Base-by-base conservation (phyloP, 768 basidiomycete genomes). In the Gloeophyllum trabeum region DNA sequence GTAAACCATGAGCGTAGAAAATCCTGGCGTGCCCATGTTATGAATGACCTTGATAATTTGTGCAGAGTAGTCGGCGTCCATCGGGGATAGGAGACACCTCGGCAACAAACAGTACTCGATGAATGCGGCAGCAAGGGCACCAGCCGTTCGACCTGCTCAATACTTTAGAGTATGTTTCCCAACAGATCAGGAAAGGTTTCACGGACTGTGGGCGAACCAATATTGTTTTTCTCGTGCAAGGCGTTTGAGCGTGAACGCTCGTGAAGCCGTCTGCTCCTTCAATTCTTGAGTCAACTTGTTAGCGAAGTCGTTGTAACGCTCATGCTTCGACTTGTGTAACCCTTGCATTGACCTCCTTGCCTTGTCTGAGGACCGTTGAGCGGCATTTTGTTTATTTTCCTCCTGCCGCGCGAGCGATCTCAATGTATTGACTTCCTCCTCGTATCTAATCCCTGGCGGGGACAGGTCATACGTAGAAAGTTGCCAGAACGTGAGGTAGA, bases 401-500 rank as follows among this genome's bases (percentile, higher is more conserved):
- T 86, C 83, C 51, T 81, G 71, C 2, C 73, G 75, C 52, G 79
- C 82, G 22, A 83, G 62, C 3, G 70, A 61, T 26, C 75, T 70
- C 23, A 88, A 58, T 13, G 68, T 64, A 20, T 73, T 67, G 23
- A 76, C 73, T 53, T 91, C 85, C 53, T 86, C 81, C 35, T 87
- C 80, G 47, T 98, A 99, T 45, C 75, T 76, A 4, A 75, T 54
- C 14, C 71, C 67, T 0, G 93, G 91, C 10, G 87, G 83, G 1
- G 76, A 64, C 24, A 98, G 70, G 59, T 99, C 96, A 53, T 91
- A 88, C 24, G 85, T 83, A 1, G 89, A 84, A 40, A 98, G 61
- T 58, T 97, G 93, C 96, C 96, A 99, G 64, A 97, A 99, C 2
- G 93, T 91, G 36, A 88, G 62, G 54, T 92, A 97, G 63, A 99